A percentile compares a stretch with the other conserved stretches of the same genome.
Evolutionary conservation across 768 basidiomycete genomes (phyloP).

Genomic region (Dioszegia hungarica): DNA sequence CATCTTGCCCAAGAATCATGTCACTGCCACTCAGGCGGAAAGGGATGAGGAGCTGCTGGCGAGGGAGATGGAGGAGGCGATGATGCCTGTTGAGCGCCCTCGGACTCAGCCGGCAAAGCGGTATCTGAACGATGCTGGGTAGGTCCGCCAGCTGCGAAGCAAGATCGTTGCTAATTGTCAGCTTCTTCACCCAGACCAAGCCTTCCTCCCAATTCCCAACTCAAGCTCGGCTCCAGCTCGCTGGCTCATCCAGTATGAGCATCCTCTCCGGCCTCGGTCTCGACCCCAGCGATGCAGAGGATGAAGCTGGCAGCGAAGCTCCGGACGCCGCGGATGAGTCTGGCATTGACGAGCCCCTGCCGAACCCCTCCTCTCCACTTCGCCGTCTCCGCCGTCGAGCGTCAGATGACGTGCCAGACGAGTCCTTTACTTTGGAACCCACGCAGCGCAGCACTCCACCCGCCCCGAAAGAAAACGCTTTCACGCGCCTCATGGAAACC

Average conservation of each 20-base stretch:
- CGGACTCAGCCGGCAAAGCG: conserved; percentile 18
- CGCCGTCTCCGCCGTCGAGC: conserved; percentile 2
- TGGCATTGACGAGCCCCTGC: not conserved
- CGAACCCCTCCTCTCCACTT: not conserved
- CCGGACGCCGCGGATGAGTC: not conserved
- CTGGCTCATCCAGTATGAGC: not conserved
- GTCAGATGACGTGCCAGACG: not conserved
- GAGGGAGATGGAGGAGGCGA: conserved; percentile 28
- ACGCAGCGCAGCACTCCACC: not conserved
- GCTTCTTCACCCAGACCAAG: conserved; percentile 45
- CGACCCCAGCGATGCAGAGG: not conserved
- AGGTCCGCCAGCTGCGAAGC: not conserved
- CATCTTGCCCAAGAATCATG: conserved; percentile 29
- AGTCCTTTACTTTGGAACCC: not conserved
- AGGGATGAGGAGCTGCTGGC: conserved; percentile 38
- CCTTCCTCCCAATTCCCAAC: conserved; percentile 17
- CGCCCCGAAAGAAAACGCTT: conserved; percentile 5
- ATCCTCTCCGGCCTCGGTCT: not conserved
- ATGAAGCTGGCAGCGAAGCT: no score
- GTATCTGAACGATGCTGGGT: conserved; percentile 45
- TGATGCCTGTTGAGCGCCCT: conserved; percentile 11
- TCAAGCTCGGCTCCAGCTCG: not conserved
- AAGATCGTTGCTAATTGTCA: not conserved
- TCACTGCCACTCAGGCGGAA: conserved; percentile 36
- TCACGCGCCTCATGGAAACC: conserved; percentile 16